Percentiles rank a stretch among this genome's conserved stretches.
Conservation (phyloP, 1,139 yeast species). For the Kodamaea anthophila region DNA sequence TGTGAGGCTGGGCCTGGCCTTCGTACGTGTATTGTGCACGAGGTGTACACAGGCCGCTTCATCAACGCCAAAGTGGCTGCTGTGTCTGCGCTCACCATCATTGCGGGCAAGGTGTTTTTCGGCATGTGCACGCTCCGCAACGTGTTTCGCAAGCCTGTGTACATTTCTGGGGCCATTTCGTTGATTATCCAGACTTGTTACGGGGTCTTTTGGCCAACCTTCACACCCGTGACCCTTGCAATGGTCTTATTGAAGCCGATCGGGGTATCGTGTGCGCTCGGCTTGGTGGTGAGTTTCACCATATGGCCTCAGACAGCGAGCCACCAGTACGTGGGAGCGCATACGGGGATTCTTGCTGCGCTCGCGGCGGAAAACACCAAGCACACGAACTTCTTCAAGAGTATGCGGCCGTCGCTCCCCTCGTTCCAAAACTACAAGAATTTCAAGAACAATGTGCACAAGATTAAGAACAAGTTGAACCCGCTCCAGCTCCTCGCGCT, state of each 20-base stretch:
- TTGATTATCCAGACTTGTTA: slow-evolving; percentile 21
- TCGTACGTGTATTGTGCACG: slow-evolving; percentile 15
- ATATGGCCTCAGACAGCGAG: slow-evolving; percentile 31
- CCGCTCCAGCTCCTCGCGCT: slow-evolving; percentile 15
- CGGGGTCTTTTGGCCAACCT: slow-evolving; percentile 24
- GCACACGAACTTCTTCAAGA: slow-evolving; percentile 19
- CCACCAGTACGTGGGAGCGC: slow-evolving; percentile 17
- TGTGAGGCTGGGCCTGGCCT: slow-evolving; percentile 19
- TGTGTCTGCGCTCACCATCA: slow-evolving; percentile 20
- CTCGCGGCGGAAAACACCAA: slow-evolving; percentile 15
- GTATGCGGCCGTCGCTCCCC: slow-evolving; percentile 26
- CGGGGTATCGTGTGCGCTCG: slow-evolving; percentile 20
- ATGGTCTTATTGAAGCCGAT: slow-evolving; percentile 19
- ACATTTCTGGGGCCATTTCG: slow-evolving; percentile 20
- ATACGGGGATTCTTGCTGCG: slow-evolving; percentile 12
- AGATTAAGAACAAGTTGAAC: slow-evolving; percentile 15
- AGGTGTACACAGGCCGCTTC: slow-evolving; percentile 25
- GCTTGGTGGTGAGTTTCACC: slow-evolving; percentile 15
- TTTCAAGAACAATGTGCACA: slow-evolving; percentile 16
- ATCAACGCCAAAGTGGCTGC: slow-evolving; percentile 23
- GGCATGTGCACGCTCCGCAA: slow-evolving; percentile 20
- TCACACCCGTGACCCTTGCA: slow-evolving; percentile 19
- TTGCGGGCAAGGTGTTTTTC: slow-evolving; percentile 19
- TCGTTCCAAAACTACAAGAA: slow-evolving; percentile 19
- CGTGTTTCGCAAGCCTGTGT: slow-evolving; percentile 17